Base-by-base conservation (phyloP, 768 basidiomycete genomes). In the Termitomyces sp. region DNA sequence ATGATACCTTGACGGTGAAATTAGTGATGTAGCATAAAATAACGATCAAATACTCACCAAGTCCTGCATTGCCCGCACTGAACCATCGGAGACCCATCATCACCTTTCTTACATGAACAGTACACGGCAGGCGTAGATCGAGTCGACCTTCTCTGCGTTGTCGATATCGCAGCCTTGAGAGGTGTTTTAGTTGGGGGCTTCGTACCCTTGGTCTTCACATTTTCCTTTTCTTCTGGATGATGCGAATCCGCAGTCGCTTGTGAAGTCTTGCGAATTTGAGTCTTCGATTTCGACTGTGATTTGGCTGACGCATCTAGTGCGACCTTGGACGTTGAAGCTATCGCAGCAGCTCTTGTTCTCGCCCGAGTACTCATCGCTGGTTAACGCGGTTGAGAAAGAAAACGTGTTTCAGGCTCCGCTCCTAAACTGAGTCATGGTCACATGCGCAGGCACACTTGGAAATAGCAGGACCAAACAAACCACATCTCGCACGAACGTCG, bases 61-160 rank as follows among this genome's bases (percentile, higher is more conserved):
- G 86, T 85, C 26, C 74, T 77, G 69, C 92, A 94, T 52, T 80
- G 75, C 26, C 82, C 79, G 67, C 92, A 94, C 36, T 74, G 74
- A 49, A 93, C 86, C 91, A 93, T 92, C 13, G 91, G 90, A 6
- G 87, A 80, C 33, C 88, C 91, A 73, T 91, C 87, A 69, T 93
- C 87, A 39, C 80, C 81, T 49, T 80, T 80, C 24, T 79, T 76
- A 70, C 92, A 94, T 0, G 80, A 71, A 73, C 91, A 93, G 63
- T 81, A 77, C 7, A 73, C 65, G 6, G 67, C 62, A 49, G 66
- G 53, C 24, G 47, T 39, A 56, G 64, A 39, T 55, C 47, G 57
- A 44, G 45, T 36, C 37, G 45, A 50, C 22, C 33, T 63, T 32
- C 45, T 51, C 13, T 55, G 58, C 5, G 42, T 24, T 32, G 55